Percentiles rank a stretch among this genome's conserved stretches.
phyloP scores from a whole-genome alignment of 257 asterid genomes.

The Cordia subcordata region DNA sequence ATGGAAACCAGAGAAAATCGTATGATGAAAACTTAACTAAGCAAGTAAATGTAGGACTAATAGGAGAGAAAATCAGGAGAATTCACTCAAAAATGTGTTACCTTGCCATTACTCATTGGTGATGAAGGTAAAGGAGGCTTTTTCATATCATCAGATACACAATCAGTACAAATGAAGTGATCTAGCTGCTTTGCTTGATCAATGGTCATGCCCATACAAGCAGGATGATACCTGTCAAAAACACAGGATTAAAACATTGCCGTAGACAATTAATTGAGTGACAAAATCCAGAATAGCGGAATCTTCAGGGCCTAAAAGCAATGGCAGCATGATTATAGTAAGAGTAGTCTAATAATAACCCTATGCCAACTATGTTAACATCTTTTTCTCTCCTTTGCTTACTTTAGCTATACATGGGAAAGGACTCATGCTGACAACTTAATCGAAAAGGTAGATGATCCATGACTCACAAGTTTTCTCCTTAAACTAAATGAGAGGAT shows the following conservation, averaged over 20 bases:
- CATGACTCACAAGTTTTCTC: no score
- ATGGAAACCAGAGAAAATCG: no score
- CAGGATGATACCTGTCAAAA: conserved; percentile 67
- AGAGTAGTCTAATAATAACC: no score
- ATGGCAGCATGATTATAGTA: no score
- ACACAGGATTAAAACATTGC: not conserved
- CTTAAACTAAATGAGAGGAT: no score
- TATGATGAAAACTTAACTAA: no score
- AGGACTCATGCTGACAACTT: no score
- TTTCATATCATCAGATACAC: conserved; percentile 33
- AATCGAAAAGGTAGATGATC: no score
- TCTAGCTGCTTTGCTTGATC: conserved; percentile 46
- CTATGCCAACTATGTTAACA: no score
- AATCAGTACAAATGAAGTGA: conserved; percentile 49
- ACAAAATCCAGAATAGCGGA: no score
- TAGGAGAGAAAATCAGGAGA: not conserved
- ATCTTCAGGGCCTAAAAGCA: not conserved
- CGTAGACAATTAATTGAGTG: not conserved
- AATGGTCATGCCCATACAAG: conserved; percentile 47
- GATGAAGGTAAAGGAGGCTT: conserved; percentile 19
- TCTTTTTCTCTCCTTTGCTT: no score
- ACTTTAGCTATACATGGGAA: no score
- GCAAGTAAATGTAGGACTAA: not conserved
- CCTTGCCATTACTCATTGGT: conserved; percentile 31
- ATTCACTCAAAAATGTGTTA: conserved; percentile 3